Base-by-base conservation (phyloP, 345 rosid genomes). In the Arabidopsis suecica region DNA sequence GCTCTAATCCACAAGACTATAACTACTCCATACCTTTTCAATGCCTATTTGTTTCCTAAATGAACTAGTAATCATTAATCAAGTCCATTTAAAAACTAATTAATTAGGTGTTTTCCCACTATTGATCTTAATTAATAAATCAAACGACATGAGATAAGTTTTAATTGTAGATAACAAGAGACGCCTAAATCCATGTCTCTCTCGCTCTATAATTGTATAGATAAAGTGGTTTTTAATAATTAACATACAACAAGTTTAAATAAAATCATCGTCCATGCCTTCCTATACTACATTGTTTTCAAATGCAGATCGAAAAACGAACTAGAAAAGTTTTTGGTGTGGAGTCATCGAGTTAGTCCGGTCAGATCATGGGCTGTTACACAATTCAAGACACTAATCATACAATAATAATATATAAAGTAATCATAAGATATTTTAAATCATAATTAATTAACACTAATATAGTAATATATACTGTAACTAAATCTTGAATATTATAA, bases 41-140 rank as follows among this genome's bases (percentile, higher is more conserved):
- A 37, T 23, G 30, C 22, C 25, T 59, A 6, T 14, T 49, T 42
- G 9, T 20, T 37, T n/a, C 22, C 18, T 20, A 48, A 47, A n/a
- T 47, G 5, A 59, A n/a, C 22, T 37, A 9, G 38, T 60, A n/a
- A 71, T 36, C 51, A 71, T 71, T 49, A 49, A 36, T 36, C 38
- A 57, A 51, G 13, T 13, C 28, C 41, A 30, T n/a, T 16, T 16
- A 30, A 61, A 51, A 16, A 16, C 18, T 16, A 16, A 48, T 69
- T 7, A 72, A 12, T 62, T 62, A 28, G 69, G 62, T 41, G 45
- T 40, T 72, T 49, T 20, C 12, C 62, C 62, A 72, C 62, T 72
- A 62, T 32, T 40, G 32, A 20, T 25, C 44, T 72, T 58, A 34
- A 32, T 48, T 42, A 56, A 1, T 25, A 11, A 32, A 12, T 68